phyloP scores from a whole-genome alignment of 768 basidiomycete genomes.

The Russula griseocarnosa region DNA sequence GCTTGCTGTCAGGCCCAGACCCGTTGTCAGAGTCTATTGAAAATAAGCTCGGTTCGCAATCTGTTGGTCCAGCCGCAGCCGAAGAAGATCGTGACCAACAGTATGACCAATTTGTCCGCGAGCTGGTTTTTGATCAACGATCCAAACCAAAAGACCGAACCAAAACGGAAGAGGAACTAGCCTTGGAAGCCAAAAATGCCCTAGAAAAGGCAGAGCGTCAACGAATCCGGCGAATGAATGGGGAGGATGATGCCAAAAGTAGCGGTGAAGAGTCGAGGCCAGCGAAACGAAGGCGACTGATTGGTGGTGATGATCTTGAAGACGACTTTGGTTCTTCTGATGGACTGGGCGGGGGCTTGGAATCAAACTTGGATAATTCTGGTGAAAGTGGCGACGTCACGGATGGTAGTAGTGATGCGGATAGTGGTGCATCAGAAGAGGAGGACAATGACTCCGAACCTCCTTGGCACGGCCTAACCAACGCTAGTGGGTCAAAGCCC shows the following conservation, averaged over 20 bases:
- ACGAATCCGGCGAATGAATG: constrained; percentile 80
- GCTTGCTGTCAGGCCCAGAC: constrained; percentile 58
- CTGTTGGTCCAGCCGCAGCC: background rate
- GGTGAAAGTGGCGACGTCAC: constrained; percentile 27
- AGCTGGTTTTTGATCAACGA: constrained; percentile 88
- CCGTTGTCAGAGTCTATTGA: constrained; percentile 39
- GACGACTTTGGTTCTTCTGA: constrained; percentile 61
- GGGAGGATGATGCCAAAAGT: constrained; percentile 61
- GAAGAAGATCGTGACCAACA: constrained; percentile 49
- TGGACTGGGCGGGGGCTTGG: constrained; percentile 37
- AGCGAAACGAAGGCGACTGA: constrained; percentile 51
- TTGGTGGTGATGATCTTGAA: constrained; percentile 85
- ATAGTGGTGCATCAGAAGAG: constrained; percentile 34
- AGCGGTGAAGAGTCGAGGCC: constrained; percentile 53
- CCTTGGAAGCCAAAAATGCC: constrained; percentile 79
- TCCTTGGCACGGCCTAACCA: constrained; percentile 2
- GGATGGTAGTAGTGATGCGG: constrained; percentile 32
- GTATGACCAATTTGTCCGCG: constrained; percentile 90
- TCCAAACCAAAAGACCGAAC: constrained; percentile 93
- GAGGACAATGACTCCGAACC: constrained; percentile 32
- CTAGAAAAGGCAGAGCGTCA: constrained; percentile 82
- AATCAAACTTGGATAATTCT: constrained; percentile 27
- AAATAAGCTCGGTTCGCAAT: constrained; percentile 2
- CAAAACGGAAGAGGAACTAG: constrained; percentile 94
- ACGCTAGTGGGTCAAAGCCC: background rate